These are phyloP conservation scores for Penicillium sp. DNA, from an alignment of 2,329 filamentous ascomycete genomes.

Conservation along the genomic window DNA sequence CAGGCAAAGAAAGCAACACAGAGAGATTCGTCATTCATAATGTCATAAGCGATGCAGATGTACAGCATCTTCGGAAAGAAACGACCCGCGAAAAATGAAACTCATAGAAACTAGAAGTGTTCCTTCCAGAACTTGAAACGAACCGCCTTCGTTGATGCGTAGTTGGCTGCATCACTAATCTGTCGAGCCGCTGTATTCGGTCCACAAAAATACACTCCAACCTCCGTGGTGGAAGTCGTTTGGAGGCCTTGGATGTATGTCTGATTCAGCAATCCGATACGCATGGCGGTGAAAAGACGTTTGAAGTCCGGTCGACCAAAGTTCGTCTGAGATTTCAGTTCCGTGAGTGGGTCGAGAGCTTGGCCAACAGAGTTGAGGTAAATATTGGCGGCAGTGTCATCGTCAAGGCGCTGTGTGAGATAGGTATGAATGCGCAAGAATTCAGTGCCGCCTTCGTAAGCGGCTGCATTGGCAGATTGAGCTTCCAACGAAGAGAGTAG, in stretches of 20 bases:
- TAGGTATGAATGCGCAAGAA: slow-evolving; percentile 99
- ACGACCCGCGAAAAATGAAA: background rate
- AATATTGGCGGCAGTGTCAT: slow-evolving; percentile 93
- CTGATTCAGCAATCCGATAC: slow-evolving; percentile 81
- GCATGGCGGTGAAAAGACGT: slow-evolving; percentile 79
- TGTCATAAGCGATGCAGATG: slow-evolving; percentile 17
- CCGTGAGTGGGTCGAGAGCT: slow-evolving; percentile 85
- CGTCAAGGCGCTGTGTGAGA: slow-evolving; percentile 88
- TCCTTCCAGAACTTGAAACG: slow-evolving; percentile 99
- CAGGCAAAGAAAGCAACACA: slow-evolving; percentile 13
- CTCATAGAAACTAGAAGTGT: slow-evolving; percentile 60
- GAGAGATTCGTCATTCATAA: slow-evolving; percentile 31
- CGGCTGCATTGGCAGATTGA: slow-evolving; percentile 74
- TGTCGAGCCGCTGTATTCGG: slow-evolving; percentile 78
- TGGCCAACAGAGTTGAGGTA: slow-evolving; percentile 93
- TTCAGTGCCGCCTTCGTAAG: slow-evolving; percentile 60
- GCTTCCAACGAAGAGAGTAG: slow-evolving; percentile 87
- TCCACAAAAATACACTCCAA: slow-evolving; percentile 98
- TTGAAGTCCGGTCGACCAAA: slow-evolving; percentile 92
- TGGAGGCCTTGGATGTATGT: slow-evolving; percentile 84
- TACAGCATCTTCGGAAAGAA: slow-evolving; percentile 4
- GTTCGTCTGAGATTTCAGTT: slow-evolving; percentile 86
- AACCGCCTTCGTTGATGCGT: slow-evolving; percentile 74
- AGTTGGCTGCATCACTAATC: slow-evolving; percentile 79
- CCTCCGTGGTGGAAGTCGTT: slow-evolving; percentile 74